Evolutionary conservation across 108 stramenopile genomes (phyloP), one percentile per base, ranked within the genome.

Genomic region (Aurantiochytrium sp.): DNA sequence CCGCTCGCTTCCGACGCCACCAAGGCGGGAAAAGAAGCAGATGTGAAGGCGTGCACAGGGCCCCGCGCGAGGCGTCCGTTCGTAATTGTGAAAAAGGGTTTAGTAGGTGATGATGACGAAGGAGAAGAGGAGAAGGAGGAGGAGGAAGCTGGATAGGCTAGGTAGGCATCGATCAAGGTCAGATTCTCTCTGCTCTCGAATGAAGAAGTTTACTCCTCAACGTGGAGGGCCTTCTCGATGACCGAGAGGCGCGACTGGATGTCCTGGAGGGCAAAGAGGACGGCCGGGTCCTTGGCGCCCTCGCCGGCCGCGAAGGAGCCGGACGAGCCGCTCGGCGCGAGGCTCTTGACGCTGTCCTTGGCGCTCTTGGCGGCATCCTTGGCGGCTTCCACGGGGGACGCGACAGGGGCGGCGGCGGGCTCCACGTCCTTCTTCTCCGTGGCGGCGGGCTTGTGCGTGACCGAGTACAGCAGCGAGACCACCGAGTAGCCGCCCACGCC

Each of bases 221-320:
- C 42, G 24, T 81, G 39, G 45, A 81, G 73, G 30, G 73, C 73
- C 73, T 81, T 81, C 73, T 81, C 73, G 73, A 81, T 81, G 73
- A 81, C 73, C 42, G 39, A 48, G 39, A 81, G 73, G 39, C 73
- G 73, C 6, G 73, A 81, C 73, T 81, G 73, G 24, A 81, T 81
- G 45, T 81, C 73, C 73, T 81, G 73, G 32, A 81, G 73, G 45
- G 73, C 73, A 48, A 81, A 81, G 73, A 81, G 73, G 24, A 81
- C 73, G 19, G 45, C 45, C 27, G 73, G 73, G 73, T 81, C 73
- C 24, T 81, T 81, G 45, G 73, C 24, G 39, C 36, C 73, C 15
- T 81, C 73, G 45, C 21, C 8, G 24, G 6, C 32, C 19, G 8
- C 24, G 42, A 24, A 48, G 36, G 12, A 22, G 73, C 6, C 12